Conservation (phyloP, 2,329 filamentous ascomycete species). For the Colletotrichum brevisporum region DNA sequence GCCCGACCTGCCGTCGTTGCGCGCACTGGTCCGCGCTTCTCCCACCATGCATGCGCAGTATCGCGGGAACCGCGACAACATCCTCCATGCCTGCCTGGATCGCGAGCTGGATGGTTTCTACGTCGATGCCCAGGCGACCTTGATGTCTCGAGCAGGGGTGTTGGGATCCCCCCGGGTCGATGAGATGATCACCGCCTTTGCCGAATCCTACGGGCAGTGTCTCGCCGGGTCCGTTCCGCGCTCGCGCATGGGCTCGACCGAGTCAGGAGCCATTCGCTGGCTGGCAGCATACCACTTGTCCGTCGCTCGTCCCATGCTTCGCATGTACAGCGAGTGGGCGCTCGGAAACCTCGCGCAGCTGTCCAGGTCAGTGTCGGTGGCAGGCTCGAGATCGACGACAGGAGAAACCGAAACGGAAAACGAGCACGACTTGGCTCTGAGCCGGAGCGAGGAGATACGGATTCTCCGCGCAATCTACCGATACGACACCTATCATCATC, state of each 20-base stretch:
- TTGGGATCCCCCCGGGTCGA: slow-evolving; percentile 33
- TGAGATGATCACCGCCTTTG: slow-evolving; percentile 24
- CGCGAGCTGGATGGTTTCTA: slow-evolving; percentile 41
- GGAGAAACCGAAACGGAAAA: background rate
- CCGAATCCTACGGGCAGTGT: slow-evolving; percentile 16
- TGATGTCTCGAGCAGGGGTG: slow-evolving; percentile 37
- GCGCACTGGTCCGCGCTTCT: slow-evolving; percentile 41
- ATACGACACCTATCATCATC: slow-evolving; percentile 40
- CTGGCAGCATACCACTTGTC: slow-evolving; percentile 1
- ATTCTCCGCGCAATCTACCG: slow-evolving; percentile 44
- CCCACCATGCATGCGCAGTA: slow-evolving; percentile 44
- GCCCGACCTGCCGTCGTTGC: slow-evolving; percentile 37
- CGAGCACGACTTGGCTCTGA: background rate
- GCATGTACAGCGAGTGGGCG: slow-evolving; percentile 9
- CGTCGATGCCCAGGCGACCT: slow-evolving; percentile 42
- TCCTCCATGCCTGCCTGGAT: slow-evolving; percentile 41
- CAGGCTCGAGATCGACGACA: background rate
- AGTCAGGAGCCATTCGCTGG: slow-evolving; percentile 2
- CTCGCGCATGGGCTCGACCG: background rate
- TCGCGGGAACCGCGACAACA: slow-evolving; percentile 35
- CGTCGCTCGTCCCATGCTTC: slow-evolving; percentile 5
- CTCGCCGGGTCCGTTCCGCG: slow-evolving; percentile 17
- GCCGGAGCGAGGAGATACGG: slow-evolving; percentile 40
- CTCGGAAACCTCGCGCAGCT: background rate
- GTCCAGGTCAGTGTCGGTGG: background rate